Conservation (phyloP, 352 stramenopile genomes). For the Phytopythium mirpurense region DNA sequence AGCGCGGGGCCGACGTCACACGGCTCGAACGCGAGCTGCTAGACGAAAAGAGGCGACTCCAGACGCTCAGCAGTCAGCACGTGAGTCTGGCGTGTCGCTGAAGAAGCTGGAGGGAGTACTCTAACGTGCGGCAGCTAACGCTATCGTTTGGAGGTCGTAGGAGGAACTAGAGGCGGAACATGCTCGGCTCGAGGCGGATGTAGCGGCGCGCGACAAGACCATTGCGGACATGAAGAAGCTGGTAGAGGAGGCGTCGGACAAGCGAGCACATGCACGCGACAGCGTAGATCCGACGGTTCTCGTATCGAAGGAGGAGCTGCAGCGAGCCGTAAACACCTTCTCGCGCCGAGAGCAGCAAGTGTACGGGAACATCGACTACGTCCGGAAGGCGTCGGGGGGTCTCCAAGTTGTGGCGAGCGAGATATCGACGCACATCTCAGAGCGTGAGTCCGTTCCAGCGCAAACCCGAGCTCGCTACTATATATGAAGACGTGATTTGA, state of each 20-base stretch:
- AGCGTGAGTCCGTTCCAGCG: slow-evolving; percentile 15
- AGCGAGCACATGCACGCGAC: neutral
- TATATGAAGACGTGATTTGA: too few relatives aligned
- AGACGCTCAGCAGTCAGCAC: neutral
- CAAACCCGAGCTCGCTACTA: too few relatives aligned
- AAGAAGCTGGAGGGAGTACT: neutral
- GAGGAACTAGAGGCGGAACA: neutral
- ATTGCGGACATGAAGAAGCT: neutral
- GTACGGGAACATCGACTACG: slow-evolving; percentile 13
- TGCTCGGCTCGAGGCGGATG: neutral
- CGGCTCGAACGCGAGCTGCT: slow-evolving; percentile 1
- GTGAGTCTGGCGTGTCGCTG: neutral
- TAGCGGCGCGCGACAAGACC: neutral
- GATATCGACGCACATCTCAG: slow-evolving; percentile 11
- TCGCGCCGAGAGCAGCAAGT: slow-evolving; percentile 11
- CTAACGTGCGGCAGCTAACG: neutral
- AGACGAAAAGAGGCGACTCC: neutral
- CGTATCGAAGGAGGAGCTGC: neutral
- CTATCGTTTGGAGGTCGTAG: neutral
- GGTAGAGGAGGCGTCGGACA: neutral
- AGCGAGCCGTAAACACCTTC: slow-evolving; percentile 8
- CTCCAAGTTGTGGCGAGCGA: slow-evolving; percentile 14
- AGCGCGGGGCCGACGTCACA: slow-evolving; percentile 2
- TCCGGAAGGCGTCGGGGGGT: slow-evolving; percentile 10
- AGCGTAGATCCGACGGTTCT: too few relatives aligned